phyloP scores from a whole-genome alignment of 257 asterid genomes.

The Solanum virginianum region DNA sequence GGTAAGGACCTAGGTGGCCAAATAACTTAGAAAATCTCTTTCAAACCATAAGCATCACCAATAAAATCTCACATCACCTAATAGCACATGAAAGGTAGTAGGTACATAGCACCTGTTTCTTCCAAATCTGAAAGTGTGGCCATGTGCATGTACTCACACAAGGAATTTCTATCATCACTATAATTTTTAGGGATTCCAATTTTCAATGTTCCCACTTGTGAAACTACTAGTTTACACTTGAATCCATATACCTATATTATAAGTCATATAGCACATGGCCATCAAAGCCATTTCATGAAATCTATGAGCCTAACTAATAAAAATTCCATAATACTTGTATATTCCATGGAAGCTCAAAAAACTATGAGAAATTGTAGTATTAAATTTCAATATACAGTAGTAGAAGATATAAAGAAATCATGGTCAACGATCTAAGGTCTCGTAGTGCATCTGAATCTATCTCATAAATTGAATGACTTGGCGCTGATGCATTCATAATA shows the following conservation, averaged over 20 bases:
- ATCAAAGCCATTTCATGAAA: not conserved
- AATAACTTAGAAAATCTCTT: not conserved
- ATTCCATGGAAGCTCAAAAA: not conserved
- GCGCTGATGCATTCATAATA: not conserved
- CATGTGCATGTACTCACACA: constrained; percentile 3
- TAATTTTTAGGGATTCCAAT: not conserved
- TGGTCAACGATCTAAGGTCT: not conserved
- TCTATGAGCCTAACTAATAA: not conserved
- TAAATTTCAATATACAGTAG: not conserved
- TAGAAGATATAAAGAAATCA: not conserved
- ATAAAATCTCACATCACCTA: not conserved
- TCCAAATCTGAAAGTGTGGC: not conserved
- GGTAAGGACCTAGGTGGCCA: not conserved
- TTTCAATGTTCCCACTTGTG: not conserved
- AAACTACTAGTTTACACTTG: not conserved
- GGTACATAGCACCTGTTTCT: not conserved
- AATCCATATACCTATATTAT: not conserved
- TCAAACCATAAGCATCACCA: not conserved
- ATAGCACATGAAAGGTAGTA: not conserved
- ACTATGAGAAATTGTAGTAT: not conserved
- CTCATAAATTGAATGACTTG: not conserved
- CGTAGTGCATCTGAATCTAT: not conserved
- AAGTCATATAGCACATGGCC: constrained; percentile 1
- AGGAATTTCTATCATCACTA: not conserved
- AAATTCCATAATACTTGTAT: not conserved